Evolutionary conservation across 106 monocot genomes (phyloP).

Genomic region (Apostasia ramifera): DNA sequence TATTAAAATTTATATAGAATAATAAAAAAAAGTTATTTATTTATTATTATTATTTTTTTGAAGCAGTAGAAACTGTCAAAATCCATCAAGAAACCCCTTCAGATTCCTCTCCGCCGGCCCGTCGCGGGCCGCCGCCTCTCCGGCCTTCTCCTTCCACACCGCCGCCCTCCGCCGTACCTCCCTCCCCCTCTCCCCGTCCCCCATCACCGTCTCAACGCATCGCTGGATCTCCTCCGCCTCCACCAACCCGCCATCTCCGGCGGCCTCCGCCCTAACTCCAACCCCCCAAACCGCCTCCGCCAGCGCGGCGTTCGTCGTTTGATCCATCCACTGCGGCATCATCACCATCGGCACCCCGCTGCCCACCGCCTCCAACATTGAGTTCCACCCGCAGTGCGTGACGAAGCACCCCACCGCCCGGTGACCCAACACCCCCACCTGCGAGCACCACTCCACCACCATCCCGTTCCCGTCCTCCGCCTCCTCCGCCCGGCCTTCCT

Average conservation of each 20-base stretch:
- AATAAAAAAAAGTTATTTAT: no score
- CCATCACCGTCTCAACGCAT: conserved; percentile 10
- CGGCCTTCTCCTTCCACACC: conserved; percentile 3
- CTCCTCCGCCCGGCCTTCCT: conserved; percentile 14
- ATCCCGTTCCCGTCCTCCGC: not conserved
- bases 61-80: not conserved
- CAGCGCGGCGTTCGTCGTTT: not conserved
- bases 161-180: conserved; percentile 1
- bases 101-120: not conserved
- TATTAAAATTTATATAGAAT: no score
- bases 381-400: conserved; percentile 82
- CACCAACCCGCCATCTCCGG: not conserved
- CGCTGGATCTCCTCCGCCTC: not conserved
- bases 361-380: conserved; percentile 11
- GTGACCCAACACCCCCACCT: not conserved
- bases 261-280: conserved; percentile 2
- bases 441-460: conserved; percentile 9
- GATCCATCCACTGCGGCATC: conserved; percentile 12
- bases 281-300: conserved; percentile 2
- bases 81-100: not conserved
- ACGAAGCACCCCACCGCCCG: conserved; percentile 58
- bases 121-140: not conserved
- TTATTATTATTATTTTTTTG: no score
- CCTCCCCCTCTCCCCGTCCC: not conserved
- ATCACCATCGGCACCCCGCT: conserved; percentile 12